Base-by-base conservation (phyloP, 2,329 filamentous ascomycete genomes). In the Geosmithia morbida region DNA sequence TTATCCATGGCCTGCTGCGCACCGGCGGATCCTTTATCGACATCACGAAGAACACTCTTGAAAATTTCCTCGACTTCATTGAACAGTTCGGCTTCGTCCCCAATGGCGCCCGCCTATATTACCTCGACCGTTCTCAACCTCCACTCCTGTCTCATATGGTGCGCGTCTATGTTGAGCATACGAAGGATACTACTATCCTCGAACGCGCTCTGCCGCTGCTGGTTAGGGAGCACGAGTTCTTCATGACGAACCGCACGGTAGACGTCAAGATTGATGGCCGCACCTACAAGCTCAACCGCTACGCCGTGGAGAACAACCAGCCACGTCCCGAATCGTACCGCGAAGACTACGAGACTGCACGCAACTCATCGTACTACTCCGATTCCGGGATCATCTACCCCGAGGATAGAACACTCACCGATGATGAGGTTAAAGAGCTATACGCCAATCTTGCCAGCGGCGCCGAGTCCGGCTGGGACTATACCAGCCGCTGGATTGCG, bases 1-100 rank as follows among this genome's bases (percentile, higher is more conserved):
- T 83, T 45, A 54, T 84, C 44, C 74, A 81, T 61, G 81, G 81
- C 20, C 66, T 85, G 20, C 61, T 84, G 33, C 72, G 80, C 44
- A 83, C 79, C 0, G 72, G 77, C 16, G 81, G 80, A 39, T 71
- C 72, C 43, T 84, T 83, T 51, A 72, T 73, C 7, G 61, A 75
- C 33, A 81, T 84, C 50, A 74, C 79, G 3, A 71, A 69, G 56
- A 82, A 84, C 60, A 81, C 77, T 29, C 81, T 84, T 51, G 78
- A 83, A 56, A 85, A 85, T 57, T 84, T 84, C 53, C 63, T 83
- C 11, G 81, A 84, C 53, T 67, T 83, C 39, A 71, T 85, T 3
- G 77, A 83, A 11, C 59, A 69, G 10, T 78, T 75, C 53, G 80
- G 80, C 11, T 82, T 84, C 55, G 70, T 84, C 3, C 81, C 81